Conservation (phyloP, 2,329 filamentous ascomycete species). For the Pseudocercospora pini-densiflorae region DNA sequence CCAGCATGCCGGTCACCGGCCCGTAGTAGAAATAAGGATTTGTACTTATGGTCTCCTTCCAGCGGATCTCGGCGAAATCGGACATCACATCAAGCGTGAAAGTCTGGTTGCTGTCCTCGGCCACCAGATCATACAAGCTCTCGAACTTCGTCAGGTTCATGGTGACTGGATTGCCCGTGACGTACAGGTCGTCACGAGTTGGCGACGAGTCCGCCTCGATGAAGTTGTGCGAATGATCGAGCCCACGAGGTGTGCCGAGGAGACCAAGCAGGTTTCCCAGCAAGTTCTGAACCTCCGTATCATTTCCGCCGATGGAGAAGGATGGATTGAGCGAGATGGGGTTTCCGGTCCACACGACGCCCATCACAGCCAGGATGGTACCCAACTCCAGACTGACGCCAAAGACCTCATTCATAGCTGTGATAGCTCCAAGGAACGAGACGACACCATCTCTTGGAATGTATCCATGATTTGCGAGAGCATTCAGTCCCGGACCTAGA, state of each 20-base stretch:
- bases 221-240: slow-evolving; percentile 59
- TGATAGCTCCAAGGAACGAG: slow-evolving; percentile 25
- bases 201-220: slow-evolving; percentile 60
- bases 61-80: slow-evolving; percentile 34
- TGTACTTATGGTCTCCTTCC: slow-evolving; percentile 31
- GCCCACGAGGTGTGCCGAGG: slow-evolving; percentile 35
- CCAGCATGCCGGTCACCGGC: slow-evolving; percentile 35
- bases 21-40: slow-evolving; percentile 40
- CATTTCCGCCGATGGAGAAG: slow-evolving; percentile 36
- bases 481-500: slow-evolving; percentile 13
- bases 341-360: slow-evolving; percentile 35
- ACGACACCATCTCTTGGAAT: slow-evolving; percentile 25
- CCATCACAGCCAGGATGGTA: slow-evolving; percentile 37
- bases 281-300: slow-evolving; percentile 43
- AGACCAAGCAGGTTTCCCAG: slow-evolving; percentile 47
- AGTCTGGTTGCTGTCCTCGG: slow-evolving; percentile 28
- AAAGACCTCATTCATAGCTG: slow-evolving; percentile 30
- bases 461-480: slow-evolving; percentile 29
- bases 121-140: slow-evolving; percentile 46
- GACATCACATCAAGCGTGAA: slow-evolving; percentile 39
- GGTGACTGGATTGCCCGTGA: slow-evolving; percentile 51
- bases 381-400: slow-evolving; percentile 39
- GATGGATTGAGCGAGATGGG: slow-evolving; percentile 48
- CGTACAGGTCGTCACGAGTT: slow-evolving; percentile 59
- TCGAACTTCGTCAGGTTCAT: slow-evolving; percentile 59